Evolutionary conservation across 495 filamentous ascomycete species (phyloP).

Genomic region (Aeminium ludgeri): DNA sequence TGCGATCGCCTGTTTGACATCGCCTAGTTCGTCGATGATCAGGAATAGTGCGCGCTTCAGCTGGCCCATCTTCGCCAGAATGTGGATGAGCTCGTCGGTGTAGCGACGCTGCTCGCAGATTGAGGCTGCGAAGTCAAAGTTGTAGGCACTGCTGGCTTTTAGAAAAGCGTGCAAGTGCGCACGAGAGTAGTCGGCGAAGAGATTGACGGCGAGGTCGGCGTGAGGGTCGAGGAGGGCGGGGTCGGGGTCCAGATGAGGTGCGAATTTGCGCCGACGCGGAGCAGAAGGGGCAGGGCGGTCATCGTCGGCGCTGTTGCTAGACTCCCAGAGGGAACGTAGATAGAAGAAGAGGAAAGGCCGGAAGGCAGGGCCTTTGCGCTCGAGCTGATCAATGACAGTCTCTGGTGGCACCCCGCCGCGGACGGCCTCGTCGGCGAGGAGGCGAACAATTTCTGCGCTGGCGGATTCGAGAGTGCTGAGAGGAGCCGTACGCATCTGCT

Average conservation of each 20-base stretch:
- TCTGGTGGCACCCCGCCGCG: slow-evolving; percentile 70
- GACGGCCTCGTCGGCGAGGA: slow-evolving; percentile 81
- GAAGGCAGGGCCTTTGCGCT: slow-evolving; percentile 26
- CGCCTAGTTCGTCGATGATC: slow-evolving; percentile 73
- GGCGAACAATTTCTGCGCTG: slow-evolving; percentile 61
- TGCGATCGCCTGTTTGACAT: slow-evolving; percentile 78
- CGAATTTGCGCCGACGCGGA: slow-evolving; percentile 3
- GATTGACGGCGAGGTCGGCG: slow-evolving; percentile 64
- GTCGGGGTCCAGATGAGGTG: slow-evolving; percentile 35
- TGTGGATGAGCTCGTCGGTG: slow-evolving; percentile 79
- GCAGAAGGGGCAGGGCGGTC: background rate
- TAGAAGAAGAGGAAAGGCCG: slow-evolving; percentile 76
- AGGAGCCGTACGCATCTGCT: slow-evolving; percentile 48
- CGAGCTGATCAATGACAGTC: slow-evolving; percentile 59
- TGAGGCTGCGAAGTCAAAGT: slow-evolving; percentile 59
- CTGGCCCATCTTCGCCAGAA: slow-evolving; percentile 86
- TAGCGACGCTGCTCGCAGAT: slow-evolving; percentile 65
- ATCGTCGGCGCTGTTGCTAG: slow-evolving; percentile 19
- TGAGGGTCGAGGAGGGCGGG: slow-evolving; percentile 57
- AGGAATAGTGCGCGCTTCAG: slow-evolving; percentile 76
- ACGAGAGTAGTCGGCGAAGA: slow-evolving; percentile 74
- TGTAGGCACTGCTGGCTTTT: slow-evolving; percentile 61
- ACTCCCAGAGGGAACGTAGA: slow-evolving; percentile 63
- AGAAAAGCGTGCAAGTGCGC: slow-evolving; percentile 70
- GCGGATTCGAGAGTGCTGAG: slow-evolving; percentile 55